Evolutionary conservation across 163 green algal species (phyloP).

Genomic region (Chlamydomonas reinhardtii): DNA sequence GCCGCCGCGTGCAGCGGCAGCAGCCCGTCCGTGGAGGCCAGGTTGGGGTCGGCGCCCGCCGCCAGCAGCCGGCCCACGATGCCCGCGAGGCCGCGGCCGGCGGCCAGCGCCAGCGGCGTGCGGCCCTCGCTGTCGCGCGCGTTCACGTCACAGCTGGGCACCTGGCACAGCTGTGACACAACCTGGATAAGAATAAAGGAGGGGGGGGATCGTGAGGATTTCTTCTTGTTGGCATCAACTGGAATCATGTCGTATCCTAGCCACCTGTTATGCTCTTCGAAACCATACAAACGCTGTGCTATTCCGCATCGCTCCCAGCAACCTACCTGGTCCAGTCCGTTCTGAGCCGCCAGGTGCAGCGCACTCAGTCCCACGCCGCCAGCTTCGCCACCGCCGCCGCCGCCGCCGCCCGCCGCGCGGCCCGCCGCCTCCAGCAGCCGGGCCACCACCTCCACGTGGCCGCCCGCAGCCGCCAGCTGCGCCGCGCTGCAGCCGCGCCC

Average conservation of each 20-base stretch:
- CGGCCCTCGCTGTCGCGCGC: constrained; percentile 64
- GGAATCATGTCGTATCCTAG: too few species aligned
- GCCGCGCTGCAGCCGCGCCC: constrained; percentile 29
- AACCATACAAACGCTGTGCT: too few species aligned
- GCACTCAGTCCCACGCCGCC: not conserved
- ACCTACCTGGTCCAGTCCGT: constrained; percentile 17
- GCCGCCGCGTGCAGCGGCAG: constrained; percentile 77
- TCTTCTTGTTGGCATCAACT: too few species aligned
- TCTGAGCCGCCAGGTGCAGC: constrained; percentile 51
- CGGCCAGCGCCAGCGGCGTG: constrained; percentile 80
- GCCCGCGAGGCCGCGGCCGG: constrained; percentile 59
- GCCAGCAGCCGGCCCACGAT: constrained; percentile 37
- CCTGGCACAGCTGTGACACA: not conserved
- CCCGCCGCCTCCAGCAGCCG: constrained; percentile 39
- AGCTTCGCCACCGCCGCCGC: not conserved
- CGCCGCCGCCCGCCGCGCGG: not conserved
- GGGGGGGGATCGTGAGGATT: not conserved
- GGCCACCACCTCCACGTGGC: constrained; percentile 32
- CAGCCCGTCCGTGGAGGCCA: constrained; percentile 49
- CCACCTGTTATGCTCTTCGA: too few species aligned
- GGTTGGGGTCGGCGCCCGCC: constrained; percentile 63
- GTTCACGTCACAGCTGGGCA: constrained; percentile 8
- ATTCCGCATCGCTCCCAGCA: too few species aligned
- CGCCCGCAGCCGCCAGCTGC: constrained; percentile 47
- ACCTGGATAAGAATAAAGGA: constrained; percentile 11